These are phyloP conservation scores for Candida yuanshanica DNA, from an alignment of 805 yeast species.

Conservation along the genomic window DNA sequence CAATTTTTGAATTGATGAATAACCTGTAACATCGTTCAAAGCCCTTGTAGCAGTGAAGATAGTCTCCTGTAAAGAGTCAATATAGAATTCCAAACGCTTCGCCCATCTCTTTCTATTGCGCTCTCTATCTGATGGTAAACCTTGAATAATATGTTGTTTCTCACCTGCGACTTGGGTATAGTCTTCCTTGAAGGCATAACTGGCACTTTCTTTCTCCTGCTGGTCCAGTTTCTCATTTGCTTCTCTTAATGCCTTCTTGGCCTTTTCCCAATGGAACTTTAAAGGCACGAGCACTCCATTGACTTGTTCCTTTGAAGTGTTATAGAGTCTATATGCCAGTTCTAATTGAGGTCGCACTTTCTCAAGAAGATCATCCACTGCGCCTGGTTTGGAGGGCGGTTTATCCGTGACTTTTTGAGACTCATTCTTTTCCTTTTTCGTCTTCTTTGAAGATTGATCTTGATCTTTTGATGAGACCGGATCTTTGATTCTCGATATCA, in stretches of 20 bases:
- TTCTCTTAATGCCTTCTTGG: slow-evolving; percentile 29
- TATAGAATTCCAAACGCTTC: slow-evolving; percentile 40
- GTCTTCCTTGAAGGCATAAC: slow-evolving; percentile 32
- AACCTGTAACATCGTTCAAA: slow-evolving; percentile 89
- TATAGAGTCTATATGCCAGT: slow-evolving; percentile 13
- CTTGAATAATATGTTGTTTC: slow-evolving; percentile 21
- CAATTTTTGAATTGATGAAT: slow-evolving; percentile 69
- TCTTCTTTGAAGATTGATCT: not conserved
- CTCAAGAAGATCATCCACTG: slow-evolving; percentile 10
- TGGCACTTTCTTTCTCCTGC: slow-evolving; percentile 31
- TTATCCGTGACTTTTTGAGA: no score
- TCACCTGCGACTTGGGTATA: slow-evolving; percentile 10
- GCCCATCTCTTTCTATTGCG: slow-evolving; percentile 34
- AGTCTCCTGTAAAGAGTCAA: slow-evolving; percentile 52
- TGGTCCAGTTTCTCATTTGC: slow-evolving; percentile 32
- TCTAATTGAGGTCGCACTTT: slow-evolving; percentile 19
- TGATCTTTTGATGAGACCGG: not conserved
- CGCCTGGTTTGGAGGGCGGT: slow-evolving; percentile 1
- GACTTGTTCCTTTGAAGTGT: slow-evolving; percentile 11
- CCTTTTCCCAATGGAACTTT: slow-evolving; percentile 21
- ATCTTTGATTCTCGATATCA: not conserved
- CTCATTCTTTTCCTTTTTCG: no score
- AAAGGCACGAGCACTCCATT: slow-evolving; percentile 10
- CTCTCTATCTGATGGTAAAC: slow-evolving; percentile 43
- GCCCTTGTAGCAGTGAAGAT: slow-evolving; percentile 58